Evolutionary conservation across 768 basidiomycete species (phyloP).

Genomic region (Hericium alpestre): DNA sequence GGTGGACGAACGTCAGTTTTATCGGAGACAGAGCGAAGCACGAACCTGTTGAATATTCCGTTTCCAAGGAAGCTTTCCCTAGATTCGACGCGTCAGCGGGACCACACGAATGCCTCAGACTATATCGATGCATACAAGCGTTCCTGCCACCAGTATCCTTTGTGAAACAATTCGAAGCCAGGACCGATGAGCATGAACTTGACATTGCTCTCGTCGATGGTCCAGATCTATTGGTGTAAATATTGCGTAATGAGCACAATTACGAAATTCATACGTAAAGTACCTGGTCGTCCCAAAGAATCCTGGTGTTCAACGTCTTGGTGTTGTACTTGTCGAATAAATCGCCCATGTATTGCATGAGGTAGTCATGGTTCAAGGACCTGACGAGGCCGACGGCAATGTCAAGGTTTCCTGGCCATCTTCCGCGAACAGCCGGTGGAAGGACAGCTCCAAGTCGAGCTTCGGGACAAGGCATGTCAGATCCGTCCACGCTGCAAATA

Average conservation of each 20-base stretch:
- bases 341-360: conserved; percentile 51
- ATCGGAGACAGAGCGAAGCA: conserved; percentile 10
- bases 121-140: conserved; percentile 37
- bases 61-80: conserved; percentile 51
- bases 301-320: conserved; percentile 57
- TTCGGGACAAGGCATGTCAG: not conserved
- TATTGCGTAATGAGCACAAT: not conserved
- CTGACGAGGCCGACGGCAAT: conserved; percentile 45
- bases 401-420: conserved; percentile 72
- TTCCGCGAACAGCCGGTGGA: conserved; percentile 51
- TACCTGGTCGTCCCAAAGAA: conserved; percentile 63
- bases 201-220: conserved; percentile 62
- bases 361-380: conserved; percentile 48
- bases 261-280: conserved; percentile 9
- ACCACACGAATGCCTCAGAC: not conserved
- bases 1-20: not conserved
- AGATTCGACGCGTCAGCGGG: not conserved
- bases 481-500: no score
- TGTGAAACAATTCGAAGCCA: conserved; percentile 59
- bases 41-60: conserved; percentile 73
- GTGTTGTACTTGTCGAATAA: conserved; percentile 64
- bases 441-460: conserved; percentile 33
- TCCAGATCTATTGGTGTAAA: conserved; percentile 42
- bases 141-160: conserved; percentile 54
- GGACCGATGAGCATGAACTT: conserved; percentile 51